These are phyloP conservation scores for Gigaspora rosea DNA, from an alignment of 192 early-diverging fungal species.

Conservation along the genomic window DNA sequence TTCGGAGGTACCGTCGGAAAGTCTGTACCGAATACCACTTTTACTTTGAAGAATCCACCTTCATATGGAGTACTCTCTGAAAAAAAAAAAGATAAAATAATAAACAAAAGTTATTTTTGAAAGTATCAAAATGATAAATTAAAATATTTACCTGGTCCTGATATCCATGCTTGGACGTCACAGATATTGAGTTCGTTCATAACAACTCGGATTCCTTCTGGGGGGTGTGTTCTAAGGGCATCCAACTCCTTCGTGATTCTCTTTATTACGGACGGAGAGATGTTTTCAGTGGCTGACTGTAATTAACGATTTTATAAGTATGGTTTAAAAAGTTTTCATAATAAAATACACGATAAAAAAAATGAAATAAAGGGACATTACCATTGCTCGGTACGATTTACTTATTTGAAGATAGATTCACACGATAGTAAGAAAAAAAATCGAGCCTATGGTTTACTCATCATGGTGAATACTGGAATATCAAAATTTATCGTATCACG, in stretches of 20 bases:
- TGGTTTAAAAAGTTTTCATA: no score
- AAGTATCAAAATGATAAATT: not conserved
- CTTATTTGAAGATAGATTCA: no score
- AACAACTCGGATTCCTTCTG: slow-evolving; percentile 83
- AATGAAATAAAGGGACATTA: no score
- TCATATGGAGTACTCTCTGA: slow-evolving; percentile 83
- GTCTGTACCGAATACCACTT: slow-evolving; percentile 65
- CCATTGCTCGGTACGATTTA: no score
- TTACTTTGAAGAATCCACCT: slow-evolving; percentile 74
- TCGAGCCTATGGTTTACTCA: no score
- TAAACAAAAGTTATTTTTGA: not conserved
- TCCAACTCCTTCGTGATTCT: slow-evolving; percentile 61
- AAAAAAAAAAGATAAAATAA: not conserved
- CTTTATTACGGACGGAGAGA: slow-evolving; percentile 52
- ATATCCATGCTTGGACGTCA: slow-evolving; percentile 85
- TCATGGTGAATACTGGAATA: no score
- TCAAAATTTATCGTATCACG: no score
- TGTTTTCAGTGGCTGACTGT: slow-evolving; percentile 42
- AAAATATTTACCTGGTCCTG: slow-evolving; percentile 68
- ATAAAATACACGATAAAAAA: no score
- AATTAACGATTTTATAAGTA: no score
- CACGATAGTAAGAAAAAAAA: no score
- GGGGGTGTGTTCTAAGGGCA: slow-evolving; percentile 57
- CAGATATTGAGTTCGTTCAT: slow-evolving; percentile 69
- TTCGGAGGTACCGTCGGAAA: slow-evolving; percentile 87